phyloP scores from a whole-genome alignment of 108 stramenopile genomes.

The Seminavis robusta region DNA sequence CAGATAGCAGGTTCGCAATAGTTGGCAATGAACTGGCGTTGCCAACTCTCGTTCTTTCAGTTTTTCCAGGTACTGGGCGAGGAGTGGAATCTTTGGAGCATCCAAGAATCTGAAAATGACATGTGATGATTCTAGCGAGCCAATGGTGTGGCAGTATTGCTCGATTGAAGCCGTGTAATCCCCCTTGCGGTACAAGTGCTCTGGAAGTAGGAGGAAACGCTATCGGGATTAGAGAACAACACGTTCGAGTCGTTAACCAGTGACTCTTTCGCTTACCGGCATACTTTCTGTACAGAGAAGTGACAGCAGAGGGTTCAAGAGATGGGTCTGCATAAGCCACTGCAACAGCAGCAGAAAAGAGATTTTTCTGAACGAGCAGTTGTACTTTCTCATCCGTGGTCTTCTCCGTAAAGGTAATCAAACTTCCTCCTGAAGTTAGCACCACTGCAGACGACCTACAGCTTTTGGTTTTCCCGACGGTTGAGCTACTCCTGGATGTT shows the following conservation, averaged over 20 bases:
- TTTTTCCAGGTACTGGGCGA: conserved; percentile 88
- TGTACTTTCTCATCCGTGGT: conserved; percentile 84
- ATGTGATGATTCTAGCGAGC: conserved; percentile 89
- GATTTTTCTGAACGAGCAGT: conserved; percentile 80
- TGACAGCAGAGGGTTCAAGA: conserved; percentile 62
- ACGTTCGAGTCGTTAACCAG: too few species aligned
- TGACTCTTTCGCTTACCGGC: too few species aligned
- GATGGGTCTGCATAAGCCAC: conserved; percentile 87
- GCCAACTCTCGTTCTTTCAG: conserved; percentile 54
- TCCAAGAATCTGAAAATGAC: conserved; percentile 93
- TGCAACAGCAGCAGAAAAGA: conserved; percentile 89
- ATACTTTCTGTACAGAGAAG: conserved; percentile 77
- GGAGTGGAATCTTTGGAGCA: conserved; percentile 82
- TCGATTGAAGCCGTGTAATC: conserved; percentile 87
- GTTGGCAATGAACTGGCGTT: conserved; percentile 69
- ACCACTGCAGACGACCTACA: conserved; percentile 73
- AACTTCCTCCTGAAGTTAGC: conserved; percentile 74
- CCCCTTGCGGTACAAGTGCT: conserved; percentile 92
- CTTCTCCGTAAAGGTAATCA: conserved; percentile 88
- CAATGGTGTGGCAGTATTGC: conserved; percentile 94
- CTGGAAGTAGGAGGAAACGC: too few species aligned
- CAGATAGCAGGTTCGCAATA: conserved; percentile 78
- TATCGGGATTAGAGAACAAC: too few species aligned
- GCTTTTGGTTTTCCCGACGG: conserved; percentile 40
- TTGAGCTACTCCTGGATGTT: conserved; percentile 36